Evolutionary conservation across 2,329 filamentous ascomycete species (phyloP).

Genomic region (Penicillium sp.): DNA sequence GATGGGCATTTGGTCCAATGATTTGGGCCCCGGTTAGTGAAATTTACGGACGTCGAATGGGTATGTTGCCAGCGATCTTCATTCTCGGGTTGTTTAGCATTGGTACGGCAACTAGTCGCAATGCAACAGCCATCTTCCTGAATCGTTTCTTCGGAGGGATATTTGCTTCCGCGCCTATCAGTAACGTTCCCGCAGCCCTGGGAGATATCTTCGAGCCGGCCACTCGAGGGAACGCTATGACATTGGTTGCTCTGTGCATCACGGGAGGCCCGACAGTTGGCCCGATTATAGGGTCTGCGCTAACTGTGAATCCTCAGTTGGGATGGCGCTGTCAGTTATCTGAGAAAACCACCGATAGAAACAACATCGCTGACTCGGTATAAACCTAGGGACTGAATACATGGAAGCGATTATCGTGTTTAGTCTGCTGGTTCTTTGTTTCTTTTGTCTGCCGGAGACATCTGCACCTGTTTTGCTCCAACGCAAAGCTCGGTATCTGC

Average conservation of each 20-base stretch:
- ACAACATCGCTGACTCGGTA: not conserved
- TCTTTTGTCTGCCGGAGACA: constrained; percentile 41
- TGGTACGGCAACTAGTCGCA: constrained; percentile 47
- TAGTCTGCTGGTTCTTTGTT: constrained; percentile 19
- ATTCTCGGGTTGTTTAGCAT: constrained; percentile 32
- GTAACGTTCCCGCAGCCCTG: constrained; percentile 48
- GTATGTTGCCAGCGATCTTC: constrained; percentile 46
- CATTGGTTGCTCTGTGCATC: constrained; percentile 34
- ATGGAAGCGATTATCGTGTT: constrained; percentile 45
- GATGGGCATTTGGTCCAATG: constrained; percentile 38
- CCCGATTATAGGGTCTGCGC: constrained; percentile 47
- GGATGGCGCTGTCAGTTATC: constrained; percentile 46
- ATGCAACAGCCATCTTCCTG: constrained; percentile 41
- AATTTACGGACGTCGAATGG: constrained; percentile 50
- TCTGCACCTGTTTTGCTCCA: constrained; percentile 46
- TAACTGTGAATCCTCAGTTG: constrained; percentile 38
- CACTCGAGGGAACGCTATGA: constrained; percentile 44
- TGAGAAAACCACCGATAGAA: not conserved
- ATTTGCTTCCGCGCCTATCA: constrained; percentile 50
- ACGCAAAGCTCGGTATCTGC: constrained; percentile 41
- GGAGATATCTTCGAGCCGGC: constrained; percentile 49
- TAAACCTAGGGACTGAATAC: constrained; percentile 41
- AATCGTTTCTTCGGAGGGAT: constrained; percentile 52
- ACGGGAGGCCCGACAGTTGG: constrained; percentile 45
- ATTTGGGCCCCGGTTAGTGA: constrained; percentile 51